Conservation (phyloP, 192 early-diverging fungal species). For the Spinellus fusiger region DNA sequence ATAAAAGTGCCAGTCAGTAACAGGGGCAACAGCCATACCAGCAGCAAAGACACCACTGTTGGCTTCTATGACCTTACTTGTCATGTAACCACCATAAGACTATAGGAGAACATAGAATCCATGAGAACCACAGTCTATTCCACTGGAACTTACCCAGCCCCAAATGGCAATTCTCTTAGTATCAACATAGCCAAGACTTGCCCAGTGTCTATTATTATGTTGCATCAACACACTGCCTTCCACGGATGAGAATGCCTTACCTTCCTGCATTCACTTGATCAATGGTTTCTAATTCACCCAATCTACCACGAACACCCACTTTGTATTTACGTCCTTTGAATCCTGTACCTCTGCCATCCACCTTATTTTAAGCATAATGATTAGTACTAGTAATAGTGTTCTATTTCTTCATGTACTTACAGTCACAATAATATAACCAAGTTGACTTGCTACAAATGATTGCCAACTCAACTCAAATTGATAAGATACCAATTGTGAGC, state of each 20-base stretch:
- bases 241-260: conserved; percentile 29
- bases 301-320: conserved; percentile 60
- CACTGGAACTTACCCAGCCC: conserved; percentile 73
- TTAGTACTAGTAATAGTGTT: conserved; percentile 2
- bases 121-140: background rate
- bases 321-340: conserved; percentile 80
- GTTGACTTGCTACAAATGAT: conserved; percentile 57
- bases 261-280: conserved; percentile 84
- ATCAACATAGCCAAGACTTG: conserved; percentile 73
- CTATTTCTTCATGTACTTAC: conserved; percentile 24
- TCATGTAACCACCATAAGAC: conserved; percentile 92
- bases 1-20: conserved; percentile 84
- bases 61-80: conserved; percentile 80
- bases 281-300: conserved; percentile 78
- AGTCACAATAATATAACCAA: conserved; percentile 62
- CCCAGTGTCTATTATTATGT: conserved; percentile 35
- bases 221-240: background rate
- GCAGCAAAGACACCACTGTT: conserved; percentile 76
- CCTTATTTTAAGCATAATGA: conserved; percentile 4
- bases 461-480: conserved; percentile 66
- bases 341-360: conserved; percentile 91
- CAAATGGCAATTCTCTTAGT: conserved; percentile 81
- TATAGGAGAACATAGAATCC: conserved; percentile 2
- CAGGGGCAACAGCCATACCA: conserved; percentile 96
- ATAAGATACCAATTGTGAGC: conserved; percentile 73